phyloP scores from a whole-genome alignment of 106 monocot genomes.

The Platanthera guangdongensis region DNA sequence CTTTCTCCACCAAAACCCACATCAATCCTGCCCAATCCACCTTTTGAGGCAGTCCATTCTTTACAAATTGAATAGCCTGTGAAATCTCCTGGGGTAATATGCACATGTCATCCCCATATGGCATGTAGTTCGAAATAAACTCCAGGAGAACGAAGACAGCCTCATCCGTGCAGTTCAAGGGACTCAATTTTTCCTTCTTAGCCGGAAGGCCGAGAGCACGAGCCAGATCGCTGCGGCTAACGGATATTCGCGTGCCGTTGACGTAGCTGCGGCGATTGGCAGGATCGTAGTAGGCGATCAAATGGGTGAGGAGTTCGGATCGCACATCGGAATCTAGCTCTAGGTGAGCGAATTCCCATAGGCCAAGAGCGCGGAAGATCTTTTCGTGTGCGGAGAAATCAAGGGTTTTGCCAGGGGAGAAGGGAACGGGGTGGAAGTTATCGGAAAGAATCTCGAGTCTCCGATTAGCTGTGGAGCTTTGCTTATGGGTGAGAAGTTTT shows the following conservation, averaged over 20 bases:
- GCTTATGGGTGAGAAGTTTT: slow-evolving; percentile 27
- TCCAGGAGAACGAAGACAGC: slow-evolving; percentile 22
- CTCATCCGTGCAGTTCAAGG: slow-evolving; percentile 9
- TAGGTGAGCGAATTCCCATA: slow-evolving; percentile 55
- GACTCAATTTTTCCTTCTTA: slow-evolving; percentile 20
- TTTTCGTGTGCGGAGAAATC: slow-evolving; percentile 33
- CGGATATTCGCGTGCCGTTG: slow-evolving; percentile 17
- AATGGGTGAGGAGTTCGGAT: slow-evolving; percentile 36
- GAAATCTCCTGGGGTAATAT: slow-evolving; percentile 58
- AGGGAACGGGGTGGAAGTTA: slow-evolving; percentile 28
- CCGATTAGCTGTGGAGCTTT: slow-evolving; percentile 20
- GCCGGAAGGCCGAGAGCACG: slow-evolving; percentile 42
- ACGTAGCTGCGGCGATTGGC: slow-evolving; percentile 34
- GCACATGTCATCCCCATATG: slow-evolving; percentile 53
- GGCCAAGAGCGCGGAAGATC: slow-evolving; percentile 50
- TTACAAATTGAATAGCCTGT: slow-evolving; percentile 40
- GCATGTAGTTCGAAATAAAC: slow-evolving; percentile 47
- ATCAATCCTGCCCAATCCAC: slow-evolving; percentile 83
- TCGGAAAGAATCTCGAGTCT: slow-evolving; percentile 18
- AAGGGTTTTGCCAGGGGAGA: slow-evolving; percentile 9
- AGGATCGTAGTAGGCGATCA: slow-evolving; percentile 61
- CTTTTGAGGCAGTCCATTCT: slow-evolving; percentile 51
- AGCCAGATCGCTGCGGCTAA: slow-evolving; percentile 33
- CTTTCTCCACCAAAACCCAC: slow-evolving; percentile 77
- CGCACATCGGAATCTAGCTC: slow-evolving; percentile 27